phyloP scores from a whole-genome alignment of 768 basidiomycete species.

The Mycena alexandri region DNA sequence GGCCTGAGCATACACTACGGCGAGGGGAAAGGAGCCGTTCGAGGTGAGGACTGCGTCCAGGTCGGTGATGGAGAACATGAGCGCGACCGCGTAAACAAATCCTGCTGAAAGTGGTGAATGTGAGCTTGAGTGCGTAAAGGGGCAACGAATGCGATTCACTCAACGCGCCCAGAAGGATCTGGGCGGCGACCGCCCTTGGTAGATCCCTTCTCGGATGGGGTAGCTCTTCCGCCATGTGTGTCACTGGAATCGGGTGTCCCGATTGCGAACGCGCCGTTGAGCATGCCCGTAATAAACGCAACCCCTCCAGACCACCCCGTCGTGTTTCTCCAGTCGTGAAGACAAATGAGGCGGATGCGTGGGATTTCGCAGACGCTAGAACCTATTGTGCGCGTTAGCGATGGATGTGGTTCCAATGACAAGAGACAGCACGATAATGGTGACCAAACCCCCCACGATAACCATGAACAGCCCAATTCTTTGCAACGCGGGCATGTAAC shows the following conservation, averaged over 20 bases:
- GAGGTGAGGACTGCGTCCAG: too few relatives aligned
- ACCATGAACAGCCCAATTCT: slow-evolving; percentile 31
- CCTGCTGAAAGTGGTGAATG: too few relatives aligned
- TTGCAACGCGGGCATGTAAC: slow-evolving; percentile 31
- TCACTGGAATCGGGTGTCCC: slow-evolving; percentile 31
- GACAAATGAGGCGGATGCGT: slow-evolving; percentile 33
- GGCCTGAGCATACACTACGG: too few relatives aligned
- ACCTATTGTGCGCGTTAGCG: slow-evolving; percentile 18
- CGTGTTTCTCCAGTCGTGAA: too few relatives aligned
- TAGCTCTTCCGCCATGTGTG: slow-evolving; percentile 35
- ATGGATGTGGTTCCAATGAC: background rate
- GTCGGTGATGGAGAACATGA: too few relatives aligned
- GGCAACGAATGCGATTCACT: slow-evolving; percentile 15
- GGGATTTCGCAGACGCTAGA: slow-evolving; percentile 30
- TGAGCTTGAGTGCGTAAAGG: too few relatives aligned
- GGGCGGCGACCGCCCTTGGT: slow-evolving; percentile 32
- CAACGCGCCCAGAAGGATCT: slow-evolving; percentile 30
- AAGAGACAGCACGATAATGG: slow-evolving; percentile 19
- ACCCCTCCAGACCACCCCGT: too few relatives aligned
- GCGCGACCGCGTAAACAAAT: too few relatives aligned
- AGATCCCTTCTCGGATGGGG: slow-evolving; percentile 32
- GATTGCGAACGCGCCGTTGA: too few relatives aligned
- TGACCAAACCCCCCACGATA: slow-evolving; percentile 31
- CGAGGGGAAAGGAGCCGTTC: too few relatives aligned
- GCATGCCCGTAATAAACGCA: too few relatives aligned